Evolutionary conservation across 192 early-diverging fungal genomes (phyloP), one percentile per base, ranked within the genome.

Genomic region (Coemansia sp.): DNA sequence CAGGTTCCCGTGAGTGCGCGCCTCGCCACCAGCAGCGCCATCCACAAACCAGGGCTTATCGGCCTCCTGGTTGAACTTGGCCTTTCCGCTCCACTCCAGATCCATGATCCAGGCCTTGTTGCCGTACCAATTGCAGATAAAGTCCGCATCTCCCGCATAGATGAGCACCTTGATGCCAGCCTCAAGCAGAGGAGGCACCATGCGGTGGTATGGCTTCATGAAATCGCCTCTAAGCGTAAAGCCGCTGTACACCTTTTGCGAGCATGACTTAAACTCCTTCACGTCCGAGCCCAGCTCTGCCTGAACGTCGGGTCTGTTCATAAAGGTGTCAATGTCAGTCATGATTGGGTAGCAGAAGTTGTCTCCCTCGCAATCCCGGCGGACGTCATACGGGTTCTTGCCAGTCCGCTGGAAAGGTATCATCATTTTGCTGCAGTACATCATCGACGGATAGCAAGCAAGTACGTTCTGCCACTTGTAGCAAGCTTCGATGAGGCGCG

Each of bases 101-200:
- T 87, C 91, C 39, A 91, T 69, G 6, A 90, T 75, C 95, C 95
- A 97, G 0, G 90, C 92, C 86, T 94, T 94, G 86, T 96, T 96
- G 60, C 84, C 89, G 42, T 87, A 84, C 88, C 89, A 93, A 80
- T 94, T 94, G 87, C 94, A 96, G 65, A 95, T 95, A 73, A 88
- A 96, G 78, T 96, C 94, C 3, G 92, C 92, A 62, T 96, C 94
- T 37, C 96, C 95, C 63, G 92, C 90, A 77, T 96, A 97, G 25
- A 99, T 84, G 38, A 99, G 71, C 11, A 96, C 85, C 26, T 89
- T 88, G 67, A 96, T 85, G 35, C 90, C 91, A 61, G 85, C 88
- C 43, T 88, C 91, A 34, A 97, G 88, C 61, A 96, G 70, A 21
- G 83, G 85, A 31, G 88, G 87, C 9, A 93, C 69, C 68, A 86